Base-by-base conservation (phyloP, 2,329 filamentous ascomycete species). In the Trichothecium roseum region DNA sequence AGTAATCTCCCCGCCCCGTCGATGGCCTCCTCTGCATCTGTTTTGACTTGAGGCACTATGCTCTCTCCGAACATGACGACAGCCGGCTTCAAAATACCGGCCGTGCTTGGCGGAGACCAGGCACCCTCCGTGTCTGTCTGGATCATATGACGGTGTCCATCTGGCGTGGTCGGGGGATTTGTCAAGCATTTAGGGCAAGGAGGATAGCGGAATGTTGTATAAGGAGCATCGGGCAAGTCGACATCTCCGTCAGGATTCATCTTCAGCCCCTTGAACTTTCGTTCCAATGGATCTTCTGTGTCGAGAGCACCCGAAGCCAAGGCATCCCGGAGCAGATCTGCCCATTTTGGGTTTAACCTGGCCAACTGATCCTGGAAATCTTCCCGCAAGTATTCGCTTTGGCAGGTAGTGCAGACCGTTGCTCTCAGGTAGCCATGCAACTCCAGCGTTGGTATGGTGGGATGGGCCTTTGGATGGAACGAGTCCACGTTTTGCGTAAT, bases 401-500 rank as follows among this genome's bases (percentile, higher is more conserved):
- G 69, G 59, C 91, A 98, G 46, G 76, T 84, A 10, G 82, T 74
- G 61, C 91, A 98, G 35, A 87, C 72, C 20, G 87, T 72, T 20
- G 81, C 76, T 44, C 88, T 74, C 33, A 98, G 69, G 57, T 91
- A 94, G 45, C 91, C 91, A 56, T 98, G 91, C 34, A 98, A 69
- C 58, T 96, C 89, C 31, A 93, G 64, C 8, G 84, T 91, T 5
- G 75, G 71, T 30, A 88, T 60, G 8, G 66, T 53, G 0, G 87
- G 84, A 56, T 95, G 88, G 1, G 86, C 82, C 40, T 63, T 62
- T 3, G 72, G 67, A 57, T 98, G 91, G 54, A 98, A 94, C 3
- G 87, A 94, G 60, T 98, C 91, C 35, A 98, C 91, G 53, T 96
- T 96, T 55, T 98, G 91, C 28, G 91, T 96, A 46, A 98, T 78